Percentiles rank a stretch among this genome's conserved stretches.
Evolutionary conservation across 2,329 filamentous ascomycete species (phyloP).

Genomic region (Talaromyces sp.): DNA sequence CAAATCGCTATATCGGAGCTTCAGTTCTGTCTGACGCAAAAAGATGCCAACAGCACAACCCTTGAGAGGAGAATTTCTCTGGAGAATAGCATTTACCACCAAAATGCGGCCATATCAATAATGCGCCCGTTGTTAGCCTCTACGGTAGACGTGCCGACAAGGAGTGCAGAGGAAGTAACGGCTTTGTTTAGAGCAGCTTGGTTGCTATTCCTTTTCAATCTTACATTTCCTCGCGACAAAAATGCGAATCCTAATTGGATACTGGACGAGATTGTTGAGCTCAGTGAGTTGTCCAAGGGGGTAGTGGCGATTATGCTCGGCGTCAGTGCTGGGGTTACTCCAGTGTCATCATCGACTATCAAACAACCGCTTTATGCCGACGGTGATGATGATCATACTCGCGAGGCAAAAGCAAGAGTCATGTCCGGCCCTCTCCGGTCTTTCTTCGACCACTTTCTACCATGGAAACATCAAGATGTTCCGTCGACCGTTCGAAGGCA

Average conservation of each 20-base stretch:
- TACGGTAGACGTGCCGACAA: not conserved
- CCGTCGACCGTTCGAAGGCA: not conserved
- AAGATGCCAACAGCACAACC: not conserved
- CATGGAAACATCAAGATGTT: constrained; percentile 9
- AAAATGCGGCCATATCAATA: constrained; percentile 6
- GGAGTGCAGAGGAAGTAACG: not conserved
- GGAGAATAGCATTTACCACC: constrained; percentile 2
- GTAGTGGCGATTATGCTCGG: constrained; percentile 5
- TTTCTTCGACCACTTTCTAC: constrained; percentile 9
- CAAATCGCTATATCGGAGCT: constrained; percentile 11
- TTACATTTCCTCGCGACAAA: not conserved
- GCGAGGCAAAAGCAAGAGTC: not conserved
- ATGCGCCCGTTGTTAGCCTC: constrained; percentile 5
- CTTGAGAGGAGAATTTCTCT: not conserved
- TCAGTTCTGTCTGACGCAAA: constrained; percentile 4
- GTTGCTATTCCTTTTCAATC: constrained; percentile 10
- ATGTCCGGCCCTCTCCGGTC: constrained; percentile 8
- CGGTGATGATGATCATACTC: not conserved
- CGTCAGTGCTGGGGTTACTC: not conserved
- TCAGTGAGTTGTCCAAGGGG: constrained; percentile 12
- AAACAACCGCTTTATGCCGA: not conserved
- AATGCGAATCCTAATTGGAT: constrained; percentile 1
- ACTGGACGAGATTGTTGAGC: constrained; percentile 10
- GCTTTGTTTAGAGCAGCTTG: constrained; percentile 5
- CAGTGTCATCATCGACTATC: not conserved